Conservation (phyloP, 495 filamentous ascomycete species). For the Penicillium argentinense region DNA sequence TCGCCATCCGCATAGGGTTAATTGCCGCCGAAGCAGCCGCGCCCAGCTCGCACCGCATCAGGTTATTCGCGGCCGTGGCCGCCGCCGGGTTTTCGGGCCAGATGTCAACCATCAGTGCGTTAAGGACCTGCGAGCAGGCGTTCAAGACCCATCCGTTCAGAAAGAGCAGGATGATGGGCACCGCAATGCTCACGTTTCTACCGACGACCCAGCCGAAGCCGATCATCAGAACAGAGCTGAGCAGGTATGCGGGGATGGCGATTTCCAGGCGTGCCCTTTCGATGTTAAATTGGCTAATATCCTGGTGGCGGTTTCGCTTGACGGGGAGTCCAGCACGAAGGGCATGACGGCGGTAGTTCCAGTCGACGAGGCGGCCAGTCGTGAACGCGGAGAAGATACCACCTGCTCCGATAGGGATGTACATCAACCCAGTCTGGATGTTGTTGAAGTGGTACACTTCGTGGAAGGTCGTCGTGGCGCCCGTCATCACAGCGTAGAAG, state of each 20-base stretch:
- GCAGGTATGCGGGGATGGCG: conserved; percentile 32
- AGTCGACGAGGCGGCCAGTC: conserved; percentile 41
- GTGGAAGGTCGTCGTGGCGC: conserved; percentile 50
- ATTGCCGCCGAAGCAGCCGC: conserved; percentile 56
- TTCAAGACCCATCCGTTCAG: conserved; percentile 33
- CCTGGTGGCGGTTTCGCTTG: conserved; percentile 35
- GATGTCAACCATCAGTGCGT: conserved; percentile 61
- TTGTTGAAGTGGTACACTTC: conserved; percentile 51
- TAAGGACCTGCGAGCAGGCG: conserved; percentile 32
- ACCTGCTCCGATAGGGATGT: conserved; percentile 45
- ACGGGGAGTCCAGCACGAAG: conserved; percentile 32
- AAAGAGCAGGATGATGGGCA: conserved; percentile 34
- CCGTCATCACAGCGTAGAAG: conserved; percentile 58
- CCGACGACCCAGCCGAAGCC: conserved; percentile 53
- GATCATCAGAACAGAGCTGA: conserved; percentile 30
- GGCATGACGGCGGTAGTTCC: conserved; percentile 46
- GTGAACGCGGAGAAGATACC: conserved; percentile 32
- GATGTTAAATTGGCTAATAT: conserved; percentile 44
- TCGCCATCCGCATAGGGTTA: conserved; percentile 55
- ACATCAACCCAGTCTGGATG: conserved; percentile 44
- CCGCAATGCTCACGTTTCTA: conserved; percentile 29
- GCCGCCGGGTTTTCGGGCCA: conserved; percentile 55
- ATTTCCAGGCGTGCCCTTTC: conserved; percentile 42
- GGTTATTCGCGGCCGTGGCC: conserved; percentile 65
- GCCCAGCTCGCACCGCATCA: conserved; percentile 63